Conservation (phyloP, 2,329 filamentous ascomycete genomes). For the Botryosphaeria dothidea region DNA sequence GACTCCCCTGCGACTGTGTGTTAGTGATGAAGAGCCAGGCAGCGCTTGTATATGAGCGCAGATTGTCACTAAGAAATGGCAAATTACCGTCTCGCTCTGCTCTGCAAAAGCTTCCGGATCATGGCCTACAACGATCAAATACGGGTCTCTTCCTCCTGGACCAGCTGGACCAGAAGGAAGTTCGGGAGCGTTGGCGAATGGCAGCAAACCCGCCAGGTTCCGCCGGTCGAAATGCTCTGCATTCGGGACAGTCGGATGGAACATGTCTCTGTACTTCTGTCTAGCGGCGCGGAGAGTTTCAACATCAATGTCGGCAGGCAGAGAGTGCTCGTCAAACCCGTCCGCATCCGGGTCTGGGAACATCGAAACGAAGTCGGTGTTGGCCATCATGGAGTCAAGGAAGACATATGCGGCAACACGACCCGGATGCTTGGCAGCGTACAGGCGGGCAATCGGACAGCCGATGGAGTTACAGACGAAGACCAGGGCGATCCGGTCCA, state of each 20-base stretch:
- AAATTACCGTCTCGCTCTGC: slow-evolving; percentile 38
- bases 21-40: not conserved
- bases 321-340: slow-evolving; percentile 42
- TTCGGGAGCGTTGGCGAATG: slow-evolving; percentile 43
- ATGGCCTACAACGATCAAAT: slow-evolving; percentile 55
- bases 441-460: slow-evolving; percentile 55
- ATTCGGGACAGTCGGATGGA: slow-evolving; percentile 54
- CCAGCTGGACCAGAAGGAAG: slow-evolving; percentile 39
- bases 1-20: slow-evolving; percentile 23
- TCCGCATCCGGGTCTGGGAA: slow-evolving; percentile 57
- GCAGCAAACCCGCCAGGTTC: slow-evolving; percentile 47
- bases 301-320: slow-evolving; percentile 43
- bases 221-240: slow-evolving; percentile 53
- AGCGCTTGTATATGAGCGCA: slow-evolving; percentile 15
- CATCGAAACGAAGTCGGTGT: slow-evolving; percentile 56
- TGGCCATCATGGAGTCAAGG: slow-evolving; percentile 60
- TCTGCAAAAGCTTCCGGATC: slow-evolving; percentile 55
- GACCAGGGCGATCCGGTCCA: slow-evolving; percentile 37
- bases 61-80: not conserved
- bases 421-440: slow-evolving; percentile 48
- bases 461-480: slow-evolving; percentile 57
- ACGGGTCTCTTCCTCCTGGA: slow-evolving; percentile 38
- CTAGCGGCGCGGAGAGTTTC: slow-evolving; percentile 39
- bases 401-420: slow-evolving; percentile 51
- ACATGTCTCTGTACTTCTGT: slow-evolving; percentile 41